A percentile compares a stretch with the other conserved stretches of the same genome.
phyloP scores from a whole-genome alignment of 2,329 filamentous ascomycete species.

The Teratosphaeria destructans region DNA sequence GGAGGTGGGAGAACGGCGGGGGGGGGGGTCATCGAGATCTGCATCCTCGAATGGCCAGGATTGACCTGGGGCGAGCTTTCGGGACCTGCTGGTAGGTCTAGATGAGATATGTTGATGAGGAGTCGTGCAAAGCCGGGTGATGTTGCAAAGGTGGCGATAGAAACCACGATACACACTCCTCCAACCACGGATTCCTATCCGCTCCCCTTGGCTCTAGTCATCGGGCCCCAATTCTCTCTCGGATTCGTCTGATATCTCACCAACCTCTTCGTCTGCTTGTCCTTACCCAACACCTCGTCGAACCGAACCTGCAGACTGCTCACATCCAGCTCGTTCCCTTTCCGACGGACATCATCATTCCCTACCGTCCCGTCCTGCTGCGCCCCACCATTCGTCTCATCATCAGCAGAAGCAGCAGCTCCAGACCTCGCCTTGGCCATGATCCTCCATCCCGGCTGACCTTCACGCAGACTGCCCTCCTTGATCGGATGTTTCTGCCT shows the following conservation, averaged over 20 bases:
- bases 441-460: slow-evolving; percentile 63
- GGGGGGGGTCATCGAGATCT: too few species aligned
- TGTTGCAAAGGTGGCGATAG: too few species aligned
- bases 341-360: background rate
- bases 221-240: slow-evolving; percentile 84
- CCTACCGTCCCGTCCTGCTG: slow-evolving; percentile 13
- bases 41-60: background rate
- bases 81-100: too few species aligned
- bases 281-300: slow-evolving; percentile 66
- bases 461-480: slow-evolving; percentile 56
- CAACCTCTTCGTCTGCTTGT: slow-evolving; percentile 55
- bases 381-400: background rate
- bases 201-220: slow-evolving; percentile 43
- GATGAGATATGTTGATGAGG: too few species aligned
- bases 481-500: slow-evolving; percentile 71
- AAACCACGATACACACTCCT: background rate
- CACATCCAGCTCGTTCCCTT: background rate
- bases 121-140: too few species aligned
- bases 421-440: slow-evolving; percentile 20
- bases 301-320: slow-evolving; percentile 57
- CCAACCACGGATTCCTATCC: slow-evolving; percentile 28
- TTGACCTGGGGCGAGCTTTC: background rate
- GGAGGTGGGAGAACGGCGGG: too few species aligned
- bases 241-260: slow-evolving; percentile 88
- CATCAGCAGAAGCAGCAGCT: slow-evolving; percentile 25